Evolutionary conservation across 2,329 filamentous ascomycete species (phyloP).

Genomic region (Davidsoniella eucalypti): DNA sequence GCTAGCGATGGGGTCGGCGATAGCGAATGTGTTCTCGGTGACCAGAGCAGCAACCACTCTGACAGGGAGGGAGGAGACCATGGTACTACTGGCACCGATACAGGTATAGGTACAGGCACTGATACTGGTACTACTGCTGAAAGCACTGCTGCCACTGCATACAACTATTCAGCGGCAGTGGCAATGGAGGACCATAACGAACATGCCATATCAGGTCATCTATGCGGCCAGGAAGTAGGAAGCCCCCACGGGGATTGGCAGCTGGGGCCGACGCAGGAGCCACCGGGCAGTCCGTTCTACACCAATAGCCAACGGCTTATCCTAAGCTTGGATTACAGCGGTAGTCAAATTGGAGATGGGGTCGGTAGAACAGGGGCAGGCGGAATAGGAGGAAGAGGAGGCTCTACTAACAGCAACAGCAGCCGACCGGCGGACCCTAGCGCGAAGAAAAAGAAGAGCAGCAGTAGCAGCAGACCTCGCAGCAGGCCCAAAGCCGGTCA

Average conservation of each 20-base stretch:
- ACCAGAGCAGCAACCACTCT: too few relatives aligned
- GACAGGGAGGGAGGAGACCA: too few relatives aligned
- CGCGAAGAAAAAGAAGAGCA: background rate
- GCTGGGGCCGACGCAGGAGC: background rate
- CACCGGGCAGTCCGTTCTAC: background rate
- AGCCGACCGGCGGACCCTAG: background rate
- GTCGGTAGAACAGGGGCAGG: background rate
- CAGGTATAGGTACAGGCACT: too few relatives aligned
- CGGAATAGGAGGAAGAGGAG: background rate
- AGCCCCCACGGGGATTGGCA: background rate
- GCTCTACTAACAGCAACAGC: too few relatives aligned
- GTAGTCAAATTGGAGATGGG: background rate
- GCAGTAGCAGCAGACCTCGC: too few relatives aligned
- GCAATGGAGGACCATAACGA: too few relatives aligned
- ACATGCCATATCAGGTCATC: too few relatives aligned
- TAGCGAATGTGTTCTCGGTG: slow-evolving; percentile 4
- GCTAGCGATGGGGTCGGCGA: slow-evolving; percentile 10
- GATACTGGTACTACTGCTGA: too few relatives aligned
- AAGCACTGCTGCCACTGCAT: too few relatives aligned
- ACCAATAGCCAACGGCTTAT: slow-evolving; percentile 8
- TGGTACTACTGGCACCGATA: too few relatives aligned
- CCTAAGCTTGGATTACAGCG: slow-evolving; percentile 7
- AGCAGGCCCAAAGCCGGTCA: background rate
- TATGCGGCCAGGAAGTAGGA: background rate
- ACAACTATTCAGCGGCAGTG: too few relatives aligned